phyloP scores from a whole-genome alignment of 441 rosid species.

The Adansonia gregorii region DNA sequence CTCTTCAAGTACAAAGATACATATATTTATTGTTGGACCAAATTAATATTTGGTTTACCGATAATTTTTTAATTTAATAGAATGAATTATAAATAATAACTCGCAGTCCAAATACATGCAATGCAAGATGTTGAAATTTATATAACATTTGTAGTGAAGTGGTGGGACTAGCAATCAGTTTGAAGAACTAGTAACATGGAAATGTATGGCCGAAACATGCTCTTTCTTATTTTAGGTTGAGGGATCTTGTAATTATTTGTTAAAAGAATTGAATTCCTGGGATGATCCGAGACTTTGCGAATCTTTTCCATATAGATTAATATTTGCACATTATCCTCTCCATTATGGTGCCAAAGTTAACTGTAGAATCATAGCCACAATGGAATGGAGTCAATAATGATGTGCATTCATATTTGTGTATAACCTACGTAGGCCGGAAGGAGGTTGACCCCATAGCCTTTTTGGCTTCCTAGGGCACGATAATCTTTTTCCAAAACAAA shows the following conservation, averaged over 20 bases:
- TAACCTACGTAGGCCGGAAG: no score
- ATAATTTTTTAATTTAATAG: no score
- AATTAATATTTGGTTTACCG: no score
- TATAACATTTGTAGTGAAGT: not conserved
- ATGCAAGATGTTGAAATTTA: not conserved
- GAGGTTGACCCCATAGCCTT: not conserved
- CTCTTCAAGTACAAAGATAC: not conserved
- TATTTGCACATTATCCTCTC: not conserved
- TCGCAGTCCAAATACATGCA: not conserved
- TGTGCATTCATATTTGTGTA: no score
- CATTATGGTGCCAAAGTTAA: not conserved
- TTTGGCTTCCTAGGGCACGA: not conserved
- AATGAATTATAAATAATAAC: not conserved
- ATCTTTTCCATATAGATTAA: no score
- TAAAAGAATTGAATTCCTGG: not conserved
- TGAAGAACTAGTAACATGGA: not conserved
- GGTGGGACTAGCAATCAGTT: not conserved
- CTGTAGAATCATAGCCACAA: not conserved
- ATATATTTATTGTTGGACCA: no score
- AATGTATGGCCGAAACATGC: slow-evolving; percentile 14
- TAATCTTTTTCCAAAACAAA: no score
- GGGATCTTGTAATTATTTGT: not conserved
- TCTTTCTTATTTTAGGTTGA: no score
- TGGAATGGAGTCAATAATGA: not conserved
- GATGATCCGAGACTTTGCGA: not conserved